phyloP scores from a whole-genome alignment of 2,329 filamentous ascomycete genomes.

The Fusarium tupiense region DNA sequence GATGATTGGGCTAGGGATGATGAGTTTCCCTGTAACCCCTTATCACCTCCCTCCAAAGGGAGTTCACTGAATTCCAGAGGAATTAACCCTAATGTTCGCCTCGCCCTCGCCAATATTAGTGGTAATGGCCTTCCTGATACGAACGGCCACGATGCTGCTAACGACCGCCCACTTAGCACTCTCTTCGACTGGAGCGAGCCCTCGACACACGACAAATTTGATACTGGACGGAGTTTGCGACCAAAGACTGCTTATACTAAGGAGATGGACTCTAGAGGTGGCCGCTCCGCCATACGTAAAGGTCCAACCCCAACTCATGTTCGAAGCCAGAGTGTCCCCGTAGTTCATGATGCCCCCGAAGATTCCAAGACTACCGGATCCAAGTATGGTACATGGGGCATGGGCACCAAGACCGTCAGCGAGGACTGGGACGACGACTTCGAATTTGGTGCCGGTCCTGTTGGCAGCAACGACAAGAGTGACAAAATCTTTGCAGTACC shows the following conservation, averaged over 20 bases:
- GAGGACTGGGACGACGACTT: constrained; percentile 95
- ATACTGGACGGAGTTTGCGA: constrained; percentile 67
- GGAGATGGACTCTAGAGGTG: constrained; percentile 74
- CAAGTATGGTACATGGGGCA: constrained; percentile 85
- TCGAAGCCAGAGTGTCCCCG: constrained; percentile 83
- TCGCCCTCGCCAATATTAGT: constrained; percentile 64
- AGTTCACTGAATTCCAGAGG: constrained; percentile 63
- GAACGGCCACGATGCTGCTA: constrained; percentile 33
- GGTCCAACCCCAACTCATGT: constrained; percentile 76
- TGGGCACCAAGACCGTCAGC: constrained; percentile 80
- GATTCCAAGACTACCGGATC: constrained; percentile 63
- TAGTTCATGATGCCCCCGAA: constrained; percentile 71
- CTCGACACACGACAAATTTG: constrained; percentile 67
- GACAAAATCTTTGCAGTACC: constrained; percentile 63
- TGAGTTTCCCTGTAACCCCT: constrained; percentile 61
- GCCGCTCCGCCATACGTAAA: constrained; percentile 73
- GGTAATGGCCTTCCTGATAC: constrained; percentile 55
- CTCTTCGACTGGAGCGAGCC: constrained; percentile 84
- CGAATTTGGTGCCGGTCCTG: constrained; percentile 69
- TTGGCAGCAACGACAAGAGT: constrained; percentile 49
- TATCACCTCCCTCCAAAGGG: constrained; percentile 64
- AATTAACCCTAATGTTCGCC: constrained; percentile 63
- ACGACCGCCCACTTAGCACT: constrained; percentile 69
- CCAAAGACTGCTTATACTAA: constrained; percentile 82
- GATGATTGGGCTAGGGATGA: constrained; percentile 70